A percentile compares a stretch with the other conserved stretches of the same genome.
These are phyloP conservation scores for Malassezia nana DNA, from an alignment of 1,284 basidiomycete species.

Conservation along the genomic window DNA sequence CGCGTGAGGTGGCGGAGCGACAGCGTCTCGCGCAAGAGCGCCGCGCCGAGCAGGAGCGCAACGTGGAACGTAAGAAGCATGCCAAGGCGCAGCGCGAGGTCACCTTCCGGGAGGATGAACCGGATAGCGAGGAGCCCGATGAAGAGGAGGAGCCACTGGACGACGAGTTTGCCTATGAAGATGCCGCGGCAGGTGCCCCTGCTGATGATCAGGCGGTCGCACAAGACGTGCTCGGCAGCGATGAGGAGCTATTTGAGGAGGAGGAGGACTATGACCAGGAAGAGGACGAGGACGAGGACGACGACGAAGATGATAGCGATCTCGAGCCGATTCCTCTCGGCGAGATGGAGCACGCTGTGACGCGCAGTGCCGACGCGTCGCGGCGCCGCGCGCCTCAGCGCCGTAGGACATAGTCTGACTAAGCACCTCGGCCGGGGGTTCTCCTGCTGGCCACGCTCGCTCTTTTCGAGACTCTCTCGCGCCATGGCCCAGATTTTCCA, in stretches of 20 bases:
- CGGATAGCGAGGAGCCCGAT: slow-evolving; percentile 17
- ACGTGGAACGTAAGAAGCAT: slow-evolving; percentile 35
- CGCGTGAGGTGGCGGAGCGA: slow-evolving; percentile 20
- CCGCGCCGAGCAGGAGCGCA: slow-evolving; percentile 28
- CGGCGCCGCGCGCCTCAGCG: neutral
- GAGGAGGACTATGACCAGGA: slow-evolving; percentile 24
- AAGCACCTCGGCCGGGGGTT: slow-evolving; percentile 7
- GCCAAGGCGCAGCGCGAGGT: slow-evolving; percentile 23
- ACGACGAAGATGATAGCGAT: slow-evolving; percentile 27
- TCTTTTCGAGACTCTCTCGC: slow-evolving; percentile 1
- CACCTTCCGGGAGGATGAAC: slow-evolving; percentile 3
- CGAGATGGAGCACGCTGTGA: slow-evolving; percentile 19
- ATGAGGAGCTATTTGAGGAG: slow-evolving; percentile 24
- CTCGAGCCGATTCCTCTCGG: slow-evolving; percentile 34
- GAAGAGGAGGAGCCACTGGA: slow-evolving; percentile 17
- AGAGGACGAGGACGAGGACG: slow-evolving; percentile 16
- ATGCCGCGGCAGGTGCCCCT: slow-evolving; percentile 15
- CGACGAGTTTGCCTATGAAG: slow-evolving; percentile 43
- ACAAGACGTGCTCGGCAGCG: slow-evolving; percentile 17
- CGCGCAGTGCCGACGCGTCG: neutral
- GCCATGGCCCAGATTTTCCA: slow-evolving; percentile 47
- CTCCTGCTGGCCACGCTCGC: neutral
- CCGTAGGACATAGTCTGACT: neutral
- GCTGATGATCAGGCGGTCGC: slow-evolving; percentile 1
- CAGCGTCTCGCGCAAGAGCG: slow-evolving; percentile 25